Base-by-base conservation (phyloP, 2,329 filamentous ascomycete species). In the Cytospora chrysosperma region DNA sequence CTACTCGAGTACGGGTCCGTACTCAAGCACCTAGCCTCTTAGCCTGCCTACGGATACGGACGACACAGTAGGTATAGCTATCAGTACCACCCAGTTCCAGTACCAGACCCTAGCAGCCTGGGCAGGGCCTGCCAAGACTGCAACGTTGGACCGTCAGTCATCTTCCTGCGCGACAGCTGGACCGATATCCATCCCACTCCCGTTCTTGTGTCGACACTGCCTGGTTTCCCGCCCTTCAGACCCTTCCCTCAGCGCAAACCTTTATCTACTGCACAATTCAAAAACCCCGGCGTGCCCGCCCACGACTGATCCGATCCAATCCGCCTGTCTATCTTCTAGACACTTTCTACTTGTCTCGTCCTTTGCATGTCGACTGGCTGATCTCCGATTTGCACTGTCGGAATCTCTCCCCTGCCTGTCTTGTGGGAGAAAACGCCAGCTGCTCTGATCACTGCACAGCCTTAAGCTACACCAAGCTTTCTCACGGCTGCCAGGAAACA, bases 71-170 rank as follows among this genome's bases (percentile, higher is more conserved):
- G 34, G 34, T 43, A 43, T n/a, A 6, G 17, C 19, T n/a, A 43
- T n/a, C 17, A 47, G 43, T 47, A 47, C 43, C 34, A 37, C 13
- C 19, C 13, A 34, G 15, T 43, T 7, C 43, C 40, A 43, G 43
- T 47, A 10, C 43, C 21, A 47, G n/a, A 58, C 30, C 28, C 12
- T n/a, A n/a, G n/a, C n/a, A n/a, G n/a, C n/a, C n/a, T 34, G 51
- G 49, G 58, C 30, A 58, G 63, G 58, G 59, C 63, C 53, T 62
- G 59, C 59, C 59, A 65, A 62, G 63, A 65, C 54, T 65, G 63
- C 59, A 65, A 62, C 63, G 63, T 61, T 64, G 62, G 49, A 55
- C 59, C 59, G 53, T 62, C 59, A 62, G 43, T 47, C 43, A 47
- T 47, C 21, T 61, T 56, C 43, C 37, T 55, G 32, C 51, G 51